phyloP scores from a whole-genome alignment of 2,329 filamentous ascomycete species.

The Drechslerella dactyloides region DNA sequence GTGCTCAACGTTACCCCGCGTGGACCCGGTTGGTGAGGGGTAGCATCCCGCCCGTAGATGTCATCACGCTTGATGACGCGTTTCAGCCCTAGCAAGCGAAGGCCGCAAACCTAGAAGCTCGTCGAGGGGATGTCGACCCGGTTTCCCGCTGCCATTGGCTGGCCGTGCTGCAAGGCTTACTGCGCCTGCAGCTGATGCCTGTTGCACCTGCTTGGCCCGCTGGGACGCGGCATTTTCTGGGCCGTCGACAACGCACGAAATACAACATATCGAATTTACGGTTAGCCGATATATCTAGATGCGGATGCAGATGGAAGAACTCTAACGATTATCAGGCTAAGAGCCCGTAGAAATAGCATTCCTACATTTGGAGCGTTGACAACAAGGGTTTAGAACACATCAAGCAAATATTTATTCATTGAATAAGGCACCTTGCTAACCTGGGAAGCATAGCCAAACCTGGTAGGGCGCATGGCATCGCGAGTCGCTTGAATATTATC shows the following conservation, averaged over 20 bases:
- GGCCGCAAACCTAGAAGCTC: no score
- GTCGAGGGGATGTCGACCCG: conserved; percentile 5
- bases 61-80: conserved; percentile 26
- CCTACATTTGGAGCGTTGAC: no score
- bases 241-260: conserved; percentile 31
- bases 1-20: conserved; percentile 28
- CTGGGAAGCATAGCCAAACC: no score
- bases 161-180: conserved; percentile 33
- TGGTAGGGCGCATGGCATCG: no score
- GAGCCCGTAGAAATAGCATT: no score
- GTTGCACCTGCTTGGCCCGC: conserved; percentile 21
- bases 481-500: no score
- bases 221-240: conserved; percentile 27
- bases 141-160: conserved; percentile 19
- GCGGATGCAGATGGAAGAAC: no score
- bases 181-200: conserved; percentile 13
- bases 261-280: conserved; percentile 25
- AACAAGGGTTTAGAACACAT: no score
- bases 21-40: conserved; percentile 32
- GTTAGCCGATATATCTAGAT: no score
- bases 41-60: conserved; percentile 28
- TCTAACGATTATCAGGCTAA: no score
- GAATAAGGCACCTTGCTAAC: no score
- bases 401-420: no score
- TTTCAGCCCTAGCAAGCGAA: conserved; percentile 43